Evolutionary conservation across 768 basidiomycete genomes (phyloP).

Genomic region (Kwoniella mangroviensis): DNA sequence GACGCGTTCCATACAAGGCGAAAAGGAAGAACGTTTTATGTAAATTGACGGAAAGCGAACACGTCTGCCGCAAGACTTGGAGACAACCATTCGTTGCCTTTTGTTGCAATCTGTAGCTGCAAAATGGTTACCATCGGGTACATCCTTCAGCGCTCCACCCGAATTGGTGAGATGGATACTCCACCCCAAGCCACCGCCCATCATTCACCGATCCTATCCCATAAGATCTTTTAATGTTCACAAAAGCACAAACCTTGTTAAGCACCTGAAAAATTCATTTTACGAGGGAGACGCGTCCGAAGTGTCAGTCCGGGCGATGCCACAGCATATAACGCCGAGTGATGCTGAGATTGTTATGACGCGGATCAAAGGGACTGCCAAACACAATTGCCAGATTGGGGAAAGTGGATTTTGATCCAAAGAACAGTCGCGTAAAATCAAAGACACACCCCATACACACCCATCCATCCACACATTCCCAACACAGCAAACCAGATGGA

Average conservation of each 20-base stretch:
- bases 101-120: too few species aligned
- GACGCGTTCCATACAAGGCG: background rate
- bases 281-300: conserved; percentile 6
- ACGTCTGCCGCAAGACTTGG: too few species aligned
- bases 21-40: background rate
- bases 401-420: background rate
- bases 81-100: too few species aligned
- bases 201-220: conserved; percentile 11
- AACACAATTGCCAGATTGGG: conserved; percentile 9
- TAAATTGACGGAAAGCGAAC: background rate
- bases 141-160: too few species aligned
- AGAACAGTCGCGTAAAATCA: conserved; percentile 15
- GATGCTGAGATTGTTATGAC: conserved; percentile 4
- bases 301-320: background rate
- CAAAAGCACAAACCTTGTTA: background rate
- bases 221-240: conserved; percentile 25
- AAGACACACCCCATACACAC: background rate
- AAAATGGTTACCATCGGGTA: too few species aligned
- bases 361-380: conserved; percentile 2
- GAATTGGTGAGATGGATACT: too few species aligned
- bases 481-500: background rate
- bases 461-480: too few species aligned
- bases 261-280: conserved; percentile 23
- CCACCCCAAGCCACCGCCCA: background rate
- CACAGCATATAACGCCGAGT: conserved; percentile 9